A percentile compares a stretch with the other conserved stretches of the same genome.
These are phyloP conservation scores for Entomortierella chlamydospora DNA, from an alignment of 192 early-diverging fungal species.

Conservation along the genomic window DNA sequence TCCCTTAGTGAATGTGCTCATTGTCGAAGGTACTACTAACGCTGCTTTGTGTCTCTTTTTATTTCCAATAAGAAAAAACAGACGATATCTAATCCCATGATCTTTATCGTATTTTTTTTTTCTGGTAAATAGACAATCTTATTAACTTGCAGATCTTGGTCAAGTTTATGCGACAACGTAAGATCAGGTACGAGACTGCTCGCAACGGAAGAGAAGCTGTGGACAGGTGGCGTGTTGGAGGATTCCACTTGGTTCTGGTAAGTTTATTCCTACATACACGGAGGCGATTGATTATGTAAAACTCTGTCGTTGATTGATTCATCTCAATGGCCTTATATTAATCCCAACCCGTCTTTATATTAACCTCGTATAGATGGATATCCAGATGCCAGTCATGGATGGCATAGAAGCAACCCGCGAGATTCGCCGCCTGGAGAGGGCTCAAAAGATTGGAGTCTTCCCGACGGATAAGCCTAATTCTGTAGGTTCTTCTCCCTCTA, in stretches of 20 bases:
- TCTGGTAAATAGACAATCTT: constrained; percentile 66
- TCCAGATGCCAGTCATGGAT: constrained; percentile 78
- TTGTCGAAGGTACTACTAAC: constrained; percentile 73
- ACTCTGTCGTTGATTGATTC: too few relatives aligned
- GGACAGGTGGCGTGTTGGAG: constrained; percentile 75
- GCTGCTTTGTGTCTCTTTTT: neutral
- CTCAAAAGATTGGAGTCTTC: constrained; percentile 69
- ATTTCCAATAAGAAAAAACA: neutral
- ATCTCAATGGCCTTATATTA: too few relatives aligned
- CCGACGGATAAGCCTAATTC: constrained; percentile 50
- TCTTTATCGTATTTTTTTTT: neutral
- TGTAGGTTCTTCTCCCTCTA: constrained; percentile 16
- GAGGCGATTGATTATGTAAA: too few relatives aligned
- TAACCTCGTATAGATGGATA: constrained; percentile 68
- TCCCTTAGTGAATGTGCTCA: constrained; percentile 79
- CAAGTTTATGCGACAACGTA: constrained; percentile 77
- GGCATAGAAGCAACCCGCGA: constrained; percentile 74
- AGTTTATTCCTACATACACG: constrained; percentile 13
- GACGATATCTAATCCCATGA: neutral
- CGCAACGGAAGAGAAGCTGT: constrained; percentile 86
- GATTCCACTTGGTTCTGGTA: constrained; percentile 76
- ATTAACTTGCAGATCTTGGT: constrained; percentile 80
- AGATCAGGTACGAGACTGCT: constrained; percentile 80
- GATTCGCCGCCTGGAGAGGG: constrained; percentile 69
- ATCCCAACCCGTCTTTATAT: too few relatives aligned